phyloP scores from a whole-genome alignment of 495 filamentous ascomycete species.

The Aspergillus ellipticus region DNA sequence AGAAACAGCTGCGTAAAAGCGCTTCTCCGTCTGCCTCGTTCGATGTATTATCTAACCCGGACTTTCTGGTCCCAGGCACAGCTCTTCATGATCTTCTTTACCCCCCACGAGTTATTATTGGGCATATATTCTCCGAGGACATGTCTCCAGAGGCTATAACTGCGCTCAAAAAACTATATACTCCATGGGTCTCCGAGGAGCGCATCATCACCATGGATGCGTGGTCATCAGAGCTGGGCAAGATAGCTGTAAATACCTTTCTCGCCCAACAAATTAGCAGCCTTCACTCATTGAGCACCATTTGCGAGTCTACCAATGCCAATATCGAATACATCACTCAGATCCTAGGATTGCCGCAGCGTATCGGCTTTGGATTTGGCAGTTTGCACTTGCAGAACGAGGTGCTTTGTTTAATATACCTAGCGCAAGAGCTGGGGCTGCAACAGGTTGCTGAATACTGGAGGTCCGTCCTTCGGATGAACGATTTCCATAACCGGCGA shows the following conservation, averaged over 20 bases:
- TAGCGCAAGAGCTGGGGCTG: constrained; percentile 62
- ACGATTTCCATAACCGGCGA: constrained; percentile 63
- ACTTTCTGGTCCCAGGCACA: constrained; percentile 75
- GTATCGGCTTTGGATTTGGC: constrained; percentile 67
- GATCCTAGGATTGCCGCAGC: constrained; percentile 58
- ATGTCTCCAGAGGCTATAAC: constrained; percentile 47
- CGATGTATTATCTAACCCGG: constrained; percentile 75
- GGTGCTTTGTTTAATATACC: constrained; percentile 64
- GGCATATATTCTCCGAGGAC: constrained; percentile 30
- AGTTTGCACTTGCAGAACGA: constrained; percentile 73
- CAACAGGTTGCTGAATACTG: constrained; percentile 72
- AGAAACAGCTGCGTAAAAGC: constrained; percentile 9
- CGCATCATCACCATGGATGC: constrained; percentile 69
- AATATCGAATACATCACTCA: constrained; percentile 63
- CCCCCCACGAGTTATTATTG: constrained; percentile 73
- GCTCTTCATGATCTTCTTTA: constrained; percentile 62
- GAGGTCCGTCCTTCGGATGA: constrained; percentile 55
- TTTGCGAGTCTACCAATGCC: constrained; percentile 70
- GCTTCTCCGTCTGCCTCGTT: constrained; percentile 51
- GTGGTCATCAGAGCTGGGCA: constrained; percentile 73
- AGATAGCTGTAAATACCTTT: constrained; percentile 72
- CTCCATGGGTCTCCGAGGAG: constrained; percentile 59
- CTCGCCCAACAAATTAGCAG: constrained; percentile 74
- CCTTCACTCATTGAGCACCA: constrained; percentile 67
- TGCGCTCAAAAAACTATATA: constrained; percentile 59